Evolutionary conservation across 768 basidiomycete genomes (phyloP).

Genomic region (Phlebiopsis gigantea): DNA sequence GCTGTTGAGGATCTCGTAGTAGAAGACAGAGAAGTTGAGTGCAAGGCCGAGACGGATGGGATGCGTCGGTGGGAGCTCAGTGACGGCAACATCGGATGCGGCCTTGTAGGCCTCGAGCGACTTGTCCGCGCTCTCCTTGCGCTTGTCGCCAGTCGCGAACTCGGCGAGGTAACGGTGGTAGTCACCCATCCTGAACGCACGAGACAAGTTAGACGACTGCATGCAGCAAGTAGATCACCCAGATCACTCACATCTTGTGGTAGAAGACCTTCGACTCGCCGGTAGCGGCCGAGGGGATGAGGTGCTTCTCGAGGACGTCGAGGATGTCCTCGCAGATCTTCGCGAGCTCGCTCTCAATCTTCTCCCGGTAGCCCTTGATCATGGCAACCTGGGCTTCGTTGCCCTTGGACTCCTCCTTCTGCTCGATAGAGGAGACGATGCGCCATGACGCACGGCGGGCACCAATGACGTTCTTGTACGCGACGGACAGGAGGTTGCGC

Average conservation of each 20-base stretch:
- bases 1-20: slow-evolving; percentile 99
- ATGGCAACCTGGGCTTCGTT: slow-evolving; percentile 93
- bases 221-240: neutral
- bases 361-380: slow-evolving; percentile 98
- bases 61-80: slow-evolving; percentile 92
- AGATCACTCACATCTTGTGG: slow-evolving; percentile 87
- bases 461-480: slow-evolving; percentile 99
- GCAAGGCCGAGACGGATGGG: slow-evolving; percentile 98
- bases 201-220: slow-evolving; percentile 17
- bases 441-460: slow-evolving; percentile 97
- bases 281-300: slow-evolving; percentile 92
- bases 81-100: slow-evolving; percentile 94
- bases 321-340: slow-evolving; percentile 99
- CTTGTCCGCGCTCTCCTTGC: slow-evolving; percentile 95
- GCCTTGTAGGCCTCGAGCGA: slow-evolving; percentile 97
- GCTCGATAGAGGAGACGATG: slow-evolving; percentile 97
- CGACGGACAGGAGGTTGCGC: slow-evolving; percentile 95
- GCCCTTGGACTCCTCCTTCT: slow-evolving; percentile 98
- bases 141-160: slow-evolving; percentile 96
- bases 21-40: slow-evolving; percentile 99
- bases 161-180: slow-evolving; percentile 99
- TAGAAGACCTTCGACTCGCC: slow-evolving; percentile 99
- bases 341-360: slow-evolving; percentile 94
- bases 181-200: slow-evolving; percentile 83
- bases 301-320: slow-evolving; percentile 87